Evolutionary conservation across 257 asterid genomes (phyloP).

Genomic region (Paulownia fortunei): DNA sequence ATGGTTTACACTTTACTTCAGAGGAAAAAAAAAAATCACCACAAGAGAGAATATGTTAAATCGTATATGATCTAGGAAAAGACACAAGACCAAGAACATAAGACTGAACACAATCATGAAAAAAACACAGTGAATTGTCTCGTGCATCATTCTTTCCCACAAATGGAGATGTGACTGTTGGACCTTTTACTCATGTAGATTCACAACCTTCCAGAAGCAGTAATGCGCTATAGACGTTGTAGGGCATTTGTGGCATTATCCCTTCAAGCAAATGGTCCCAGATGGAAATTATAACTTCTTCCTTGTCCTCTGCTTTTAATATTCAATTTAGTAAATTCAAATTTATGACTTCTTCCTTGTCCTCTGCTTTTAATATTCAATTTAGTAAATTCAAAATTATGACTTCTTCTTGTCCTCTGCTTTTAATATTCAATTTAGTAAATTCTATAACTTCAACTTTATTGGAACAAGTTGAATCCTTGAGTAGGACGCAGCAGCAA

Average conservation of each 20-base stretch:
- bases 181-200: neutral
- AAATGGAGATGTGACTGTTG: neutral
- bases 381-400: too few relatives aligned
- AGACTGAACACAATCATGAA: neutral
- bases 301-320: neutral
- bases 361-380: too few relatives aligned
- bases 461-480: neutral
- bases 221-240: neutral
- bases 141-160: neutral
- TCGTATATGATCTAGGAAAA: neutral
- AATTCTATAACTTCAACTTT: neutral
- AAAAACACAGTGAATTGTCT: neutral
- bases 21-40: neutral
- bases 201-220: conserved; percentile 4
- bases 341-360: too few relatives aligned
- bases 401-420: too few relatives aligned
- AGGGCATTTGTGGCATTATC: neutral
- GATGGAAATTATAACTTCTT: neutral
- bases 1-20: neutral
- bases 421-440: too few relatives aligned
- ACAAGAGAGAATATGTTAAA: neutral
- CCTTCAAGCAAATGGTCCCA: neutral
- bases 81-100: neutral
- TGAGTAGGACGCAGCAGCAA: neutral
- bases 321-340: too few relatives aligned